Conservation (phyloP, 73 alveolate species). For the Paramecium caudatum region DNA sequence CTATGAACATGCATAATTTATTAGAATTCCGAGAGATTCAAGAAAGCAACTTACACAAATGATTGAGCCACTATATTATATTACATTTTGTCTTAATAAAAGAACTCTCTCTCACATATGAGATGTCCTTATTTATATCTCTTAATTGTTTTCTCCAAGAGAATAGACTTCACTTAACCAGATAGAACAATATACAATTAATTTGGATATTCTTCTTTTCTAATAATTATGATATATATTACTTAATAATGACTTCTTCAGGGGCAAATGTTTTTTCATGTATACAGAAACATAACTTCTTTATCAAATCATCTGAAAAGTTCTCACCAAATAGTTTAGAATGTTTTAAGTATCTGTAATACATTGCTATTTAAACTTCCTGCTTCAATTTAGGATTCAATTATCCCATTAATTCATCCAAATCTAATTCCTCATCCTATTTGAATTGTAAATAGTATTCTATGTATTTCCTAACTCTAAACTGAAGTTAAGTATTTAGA, state of each 20-base stretch:
- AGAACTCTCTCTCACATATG: conserved; percentile 56
- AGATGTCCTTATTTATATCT: conserved; percentile 13
- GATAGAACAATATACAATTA: conserved; percentile 15
- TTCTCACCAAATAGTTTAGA: conserved; percentile 30
- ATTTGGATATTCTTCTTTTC: conserved; percentile 53
- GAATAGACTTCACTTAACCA: conserved; percentile 12
- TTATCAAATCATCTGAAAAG: background rate
- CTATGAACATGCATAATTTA: background rate
- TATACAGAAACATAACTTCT: background rate
- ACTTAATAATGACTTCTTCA: conserved; percentile 44
- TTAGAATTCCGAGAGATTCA: conserved; percentile 31
- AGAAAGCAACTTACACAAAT: conserved; percentile 55
- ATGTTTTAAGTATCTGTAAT: conserved; percentile 17
- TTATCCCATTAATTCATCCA: conserved; percentile 62
- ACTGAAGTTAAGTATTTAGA: conserved; percentile 9
- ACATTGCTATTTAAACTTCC: conserved; percentile 65
- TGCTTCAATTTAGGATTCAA: conserved; percentile 38
- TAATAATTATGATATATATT: background rate
- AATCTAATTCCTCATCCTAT: conserved; percentile 58
- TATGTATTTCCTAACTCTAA: conserved; percentile 64
- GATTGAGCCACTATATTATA: conserved; percentile 38
- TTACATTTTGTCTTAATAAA: background rate
- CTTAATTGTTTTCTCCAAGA: background rate
- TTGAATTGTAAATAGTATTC: conserved; percentile 62
- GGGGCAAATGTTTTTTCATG: conserved; percentile 70